Percentiles rank a stretch among this genome's conserved stretches.
phyloP scores from a whole-genome alignment of 371 early-diverging fungal genomes.

The Mucor plumbeus region DNA sequence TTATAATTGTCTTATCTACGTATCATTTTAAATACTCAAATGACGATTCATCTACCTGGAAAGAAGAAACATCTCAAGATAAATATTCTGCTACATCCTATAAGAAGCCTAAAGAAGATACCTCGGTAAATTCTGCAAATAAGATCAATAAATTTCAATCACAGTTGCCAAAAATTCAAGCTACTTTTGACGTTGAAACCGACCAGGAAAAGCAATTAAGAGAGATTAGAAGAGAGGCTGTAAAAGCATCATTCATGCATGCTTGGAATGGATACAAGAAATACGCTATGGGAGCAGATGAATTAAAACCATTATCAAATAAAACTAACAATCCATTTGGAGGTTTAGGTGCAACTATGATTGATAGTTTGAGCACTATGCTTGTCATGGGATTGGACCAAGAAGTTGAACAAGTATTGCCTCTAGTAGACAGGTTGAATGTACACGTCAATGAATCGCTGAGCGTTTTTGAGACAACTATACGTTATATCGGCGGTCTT shows the following conservation, averaged over 20 bases:
- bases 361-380: slow-evolving; percentile 85
- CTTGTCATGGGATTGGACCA: slow-evolving; percentile 77
- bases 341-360: slow-evolving; percentile 73
- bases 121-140: not conserved
- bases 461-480: slow-evolving; percentile 86
- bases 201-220: not conserved
- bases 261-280: slow-evolving; percentile 76
- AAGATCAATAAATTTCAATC: not conserved
- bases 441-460: slow-evolving; percentile 50
- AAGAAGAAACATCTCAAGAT: not conserved
- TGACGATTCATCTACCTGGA: not conserved
- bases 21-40: not conserved
- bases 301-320: slow-evolving; percentile 52
- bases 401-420: slow-evolving; percentile 71
- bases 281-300: slow-evolving; percentile 54
- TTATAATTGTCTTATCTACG: not conserved
- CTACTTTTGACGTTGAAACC: not conserved
- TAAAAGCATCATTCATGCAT: slow-evolving; percentile 53
- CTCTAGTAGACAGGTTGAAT: slow-evolving; percentile 55
- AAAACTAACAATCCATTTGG: slow-evolving; percentile 67
- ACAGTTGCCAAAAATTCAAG: not conserved
- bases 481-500: slow-evolving; percentile 88
- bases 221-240: slow-evolving; percentile 27
- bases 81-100: not conserved
- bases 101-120: not conserved